Evolutionary conservation across 805 yeast species (phyloP), one percentile per base, ranked within the genome.

Genomic region (Citeromyces nyonsensis): DNA sequence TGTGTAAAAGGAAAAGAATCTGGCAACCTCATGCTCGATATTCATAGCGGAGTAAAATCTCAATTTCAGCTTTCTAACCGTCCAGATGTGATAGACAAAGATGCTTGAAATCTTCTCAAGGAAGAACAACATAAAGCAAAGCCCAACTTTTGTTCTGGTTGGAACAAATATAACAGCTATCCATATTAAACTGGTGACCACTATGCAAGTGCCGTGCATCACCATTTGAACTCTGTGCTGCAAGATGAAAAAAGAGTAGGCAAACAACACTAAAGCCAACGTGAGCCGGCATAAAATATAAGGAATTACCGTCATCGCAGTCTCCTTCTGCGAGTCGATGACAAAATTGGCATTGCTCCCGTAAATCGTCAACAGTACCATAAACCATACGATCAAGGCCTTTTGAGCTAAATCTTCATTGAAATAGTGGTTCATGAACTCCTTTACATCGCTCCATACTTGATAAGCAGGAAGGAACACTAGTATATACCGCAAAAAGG

Each of bases 11-110:
- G 73, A 69, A 2, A 66, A 59, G 41, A 57, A 60, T 35, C 82
- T 47, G 43, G 75, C 82, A 18, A 70, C 75, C 44, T 73, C 79
- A 43, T 74, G 81, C 40, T 73, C 80, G 35, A 75, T 69, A 43
- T 71, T 72, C 37, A 73, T 45, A 1, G 81, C 81, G 0, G 82
- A 70, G 8, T 76, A 61, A 35, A 58, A 61, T 10, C 55, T 57
- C 33, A 66, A 44, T 8, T 56, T 49, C 38, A 72, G 35, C 12
- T 47, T n/a, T 24, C 44, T 56, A 42, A 69, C 69, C 35, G 57
- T 49, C 44, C 45, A 39, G 3, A 79, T 78, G 38, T 64, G 73
- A 39, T 57, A 66, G 24, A 58, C 42, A 1, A 57, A 5, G n/a
- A 44, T 28, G 40, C 54, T 67, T 10, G 43, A 37, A 1, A 44